Conservation (phyloP, 2,329 filamentous ascomycete species). For the Fusarium sp. region DNA sequence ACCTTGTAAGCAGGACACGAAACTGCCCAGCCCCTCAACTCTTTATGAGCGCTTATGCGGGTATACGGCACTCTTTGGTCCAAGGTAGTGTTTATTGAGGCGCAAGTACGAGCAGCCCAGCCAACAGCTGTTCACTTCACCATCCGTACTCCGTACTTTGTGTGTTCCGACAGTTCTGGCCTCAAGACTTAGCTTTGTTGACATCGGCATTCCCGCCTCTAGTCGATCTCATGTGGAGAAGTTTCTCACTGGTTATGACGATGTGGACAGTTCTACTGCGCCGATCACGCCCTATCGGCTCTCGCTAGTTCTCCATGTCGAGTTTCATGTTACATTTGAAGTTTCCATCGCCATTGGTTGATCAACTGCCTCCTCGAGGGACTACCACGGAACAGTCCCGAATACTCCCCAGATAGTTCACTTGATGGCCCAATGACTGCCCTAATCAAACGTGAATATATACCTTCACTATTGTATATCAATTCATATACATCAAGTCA, state of each 20-base stretch:
- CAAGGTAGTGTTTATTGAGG: not conserved
- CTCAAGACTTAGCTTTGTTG: constrained; percentile 1
- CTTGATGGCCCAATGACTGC: not conserved
- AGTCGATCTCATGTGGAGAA: constrained; percentile 35
- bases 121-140: not conserved
- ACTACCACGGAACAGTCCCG: not conserved
- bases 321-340: constrained; percentile 26
- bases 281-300: constrained; percentile 18
- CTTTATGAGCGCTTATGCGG: constrained; percentile 6
- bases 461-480: not conserved
- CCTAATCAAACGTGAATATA: not conserved
- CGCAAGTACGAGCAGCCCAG: not conserved
- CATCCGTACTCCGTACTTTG: not conserved
- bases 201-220: constrained; percentile 36
- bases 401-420: not conserved
- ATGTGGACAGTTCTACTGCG: constrained; percentile 3
- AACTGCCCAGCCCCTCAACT: constrained; percentile 1
- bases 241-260: constrained; percentile 17
- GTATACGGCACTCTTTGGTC: constrained; percentile 8
- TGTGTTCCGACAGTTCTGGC: not conserved
- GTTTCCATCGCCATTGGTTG: constrained; percentile 18
- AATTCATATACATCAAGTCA: not conserved
- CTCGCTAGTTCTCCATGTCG: not conserved
- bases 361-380: not conserved
- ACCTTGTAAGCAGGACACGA: constrained; percentile 14